These are phyloP conservation scores for Glycine soja DNA, from an alignment of 306 rosid genomes.

Conservation along the genomic window DNA sequence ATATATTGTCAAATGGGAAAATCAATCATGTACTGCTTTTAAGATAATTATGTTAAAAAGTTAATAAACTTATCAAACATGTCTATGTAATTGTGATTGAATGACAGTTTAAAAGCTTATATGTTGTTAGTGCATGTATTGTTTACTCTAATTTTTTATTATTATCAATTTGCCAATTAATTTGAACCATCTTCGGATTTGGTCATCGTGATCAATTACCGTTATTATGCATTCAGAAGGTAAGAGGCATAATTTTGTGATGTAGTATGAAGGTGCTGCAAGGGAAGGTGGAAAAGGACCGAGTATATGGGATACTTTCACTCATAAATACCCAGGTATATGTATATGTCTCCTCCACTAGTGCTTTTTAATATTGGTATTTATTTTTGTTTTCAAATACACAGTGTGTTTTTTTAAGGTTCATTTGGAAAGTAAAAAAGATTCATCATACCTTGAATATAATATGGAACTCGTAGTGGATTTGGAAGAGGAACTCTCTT, in stretches of 20 bases:
- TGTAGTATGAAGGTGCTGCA: conserved; percentile 66
- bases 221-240: not conserved
- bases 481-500: not conserved
- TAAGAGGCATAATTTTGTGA: not conserved
- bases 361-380: not conserved
- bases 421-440: not conserved
- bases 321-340: conserved; percentile 49
- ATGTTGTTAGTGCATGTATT: not conserved
- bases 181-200: not conserved
- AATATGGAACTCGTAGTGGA: not conserved
- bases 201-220: not conserved
- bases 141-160: not conserved
- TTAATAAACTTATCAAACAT: too few relatives aligned
- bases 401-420: not conserved
- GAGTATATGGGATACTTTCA: conserved; percentile 49
- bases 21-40: too few relatives aligned
- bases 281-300: conserved; percentile 52
- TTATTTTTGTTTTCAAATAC: not conserved
- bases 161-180: too few relatives aligned
- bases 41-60: too few relatives aligned
- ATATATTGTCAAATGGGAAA: too few relatives aligned
- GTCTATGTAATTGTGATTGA: too few relatives aligned
- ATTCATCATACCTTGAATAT: not conserved
- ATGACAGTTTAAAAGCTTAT: too few relatives aligned
- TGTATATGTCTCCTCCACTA: conserved; percentile 1